Evolutionary conservation across 164 flowering plant genomes (phyloP), one percentile per base, ranked within the genome.

Genomic region (Pachysandra terminalis): DNA sequence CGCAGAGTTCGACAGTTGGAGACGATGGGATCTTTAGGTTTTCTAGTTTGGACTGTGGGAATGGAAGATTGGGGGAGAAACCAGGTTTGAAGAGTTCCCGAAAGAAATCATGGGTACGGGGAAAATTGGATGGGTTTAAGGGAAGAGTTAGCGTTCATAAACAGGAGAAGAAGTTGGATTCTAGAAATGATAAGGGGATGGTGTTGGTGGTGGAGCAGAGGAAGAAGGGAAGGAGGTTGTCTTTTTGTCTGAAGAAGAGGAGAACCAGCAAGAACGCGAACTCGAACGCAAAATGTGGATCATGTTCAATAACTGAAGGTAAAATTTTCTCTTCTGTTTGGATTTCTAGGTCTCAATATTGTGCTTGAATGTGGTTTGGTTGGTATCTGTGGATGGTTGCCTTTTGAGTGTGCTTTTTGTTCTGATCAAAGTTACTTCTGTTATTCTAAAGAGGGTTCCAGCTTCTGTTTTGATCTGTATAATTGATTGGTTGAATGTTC

Each of bases 241-340:
- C 59, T 64, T 68, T 84, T 75, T 75, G 82, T 75, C 81, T 83
- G 80, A 88, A 86, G 79, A 86, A 62, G 83, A 87, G 84, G 81
- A 80, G 73, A 59, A 81, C 77, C 19, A 40, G 78, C 16, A 87
- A 75, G 76, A 74, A 26, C 65, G 72, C 45, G 14, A n/a, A n/a
- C n/a, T n/a, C n/a, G n/a, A 37, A 71, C 69, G 76, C 65, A 13
- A 84, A 77, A 22, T 71, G 75, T 23, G 81, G 75, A 22, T 79
- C 78, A 0, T 79, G 72, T 64, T 70, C 75, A 45, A 75, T 79
- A 25, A 22, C 70, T 21, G 74, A 75, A 74, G 87, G 88, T 85
- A 66, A 58, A 61, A 9, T 52, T 35, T 70, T 60, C 15, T 19
- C 55, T 59, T 7, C 19, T 65, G 60, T 5, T 52, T n/a, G 56